A percentile compares a stretch with the other conserved stretches of the same genome.
These are phyloP conservation scores for Mytilinidion resinicola DNA, from an alignment of 495 filamentous ascomycete species.

Conservation along the genomic window DNA sequence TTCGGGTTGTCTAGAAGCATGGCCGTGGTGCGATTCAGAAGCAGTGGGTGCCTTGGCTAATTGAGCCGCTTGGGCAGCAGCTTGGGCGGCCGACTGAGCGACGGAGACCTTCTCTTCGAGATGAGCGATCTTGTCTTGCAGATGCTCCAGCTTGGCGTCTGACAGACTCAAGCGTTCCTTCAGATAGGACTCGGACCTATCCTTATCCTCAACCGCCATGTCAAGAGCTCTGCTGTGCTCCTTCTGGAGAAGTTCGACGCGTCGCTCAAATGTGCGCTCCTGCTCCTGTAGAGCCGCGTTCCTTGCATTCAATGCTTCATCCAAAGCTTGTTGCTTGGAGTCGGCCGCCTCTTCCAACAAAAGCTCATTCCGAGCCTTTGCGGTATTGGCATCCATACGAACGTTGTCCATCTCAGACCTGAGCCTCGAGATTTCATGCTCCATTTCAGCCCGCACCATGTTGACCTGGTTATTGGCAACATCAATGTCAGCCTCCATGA, in stretches of 20 bases:
- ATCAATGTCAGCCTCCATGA: constrained; percentile 76
- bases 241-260: constrained; percentile 54
- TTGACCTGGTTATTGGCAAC: constrained; percentile 77
- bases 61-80: constrained; percentile 79
- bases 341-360: constrained; percentile 68
- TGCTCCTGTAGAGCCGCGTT: constrained; percentile 62
- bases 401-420: constrained; percentile 65
- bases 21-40: constrained; percentile 37
- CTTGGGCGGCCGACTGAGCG: constrained; percentile 80
- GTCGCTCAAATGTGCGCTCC: constrained; percentile 62
- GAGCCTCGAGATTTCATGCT: constrained; percentile 61
- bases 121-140: constrained; percentile 72
- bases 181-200: constrained; percentile 32
- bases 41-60: constrained; percentile 45
- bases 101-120: constrained; percentile 87
- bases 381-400: constrained; percentile 65
- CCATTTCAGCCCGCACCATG: constrained; percentile 67
- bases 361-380: constrained; percentile 65
- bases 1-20: constrained; percentile 57
- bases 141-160: constrained; percentile 69
- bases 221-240: constrained; percentile 68
- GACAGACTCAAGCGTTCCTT: constrained; percentile 66
- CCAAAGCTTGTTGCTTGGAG: constrained; percentile 45
- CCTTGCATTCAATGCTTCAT: constrained; percentile 53
- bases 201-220: constrained; percentile 45